Evolutionary conservation across 78 protist genomes (phyloP).

Genomic region (Dictyostelium discoideum): dicty_2.7 NC_007088.5:58501-59000

Average conservation of each 20-base stretch:
- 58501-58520: too few species aligned
- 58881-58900: conserved; percentile 10
- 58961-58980: conserved; percentile 15
- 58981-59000: conserved; percentile 50
- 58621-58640: too few species aligned
- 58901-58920: not conserved
- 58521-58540: too few species aligned
- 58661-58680: not conserved
- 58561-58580: too few species aligned
- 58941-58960: not conserved
- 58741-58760: conserved; percentile 59
- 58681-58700: not conserved
- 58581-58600: too few species aligned
- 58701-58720: conserved; percentile 23
- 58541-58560: too few species aligned
- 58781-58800: not conserved
- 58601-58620: too few species aligned
- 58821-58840: not conserved
- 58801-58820: conserved; percentile 41
- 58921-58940: conserved; percentile 42
- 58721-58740: conserved; percentile 24
- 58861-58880: not conserved
- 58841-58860: not conserved
- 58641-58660: too few species aligned
- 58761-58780: not conserved